Percentiles rank a stretch among this genome's conserved stretches.
phyloP scores from a whole-genome alignment of 2,329 filamentous ascomycete species.

The Albophoma yamanashiensis region DNA sequence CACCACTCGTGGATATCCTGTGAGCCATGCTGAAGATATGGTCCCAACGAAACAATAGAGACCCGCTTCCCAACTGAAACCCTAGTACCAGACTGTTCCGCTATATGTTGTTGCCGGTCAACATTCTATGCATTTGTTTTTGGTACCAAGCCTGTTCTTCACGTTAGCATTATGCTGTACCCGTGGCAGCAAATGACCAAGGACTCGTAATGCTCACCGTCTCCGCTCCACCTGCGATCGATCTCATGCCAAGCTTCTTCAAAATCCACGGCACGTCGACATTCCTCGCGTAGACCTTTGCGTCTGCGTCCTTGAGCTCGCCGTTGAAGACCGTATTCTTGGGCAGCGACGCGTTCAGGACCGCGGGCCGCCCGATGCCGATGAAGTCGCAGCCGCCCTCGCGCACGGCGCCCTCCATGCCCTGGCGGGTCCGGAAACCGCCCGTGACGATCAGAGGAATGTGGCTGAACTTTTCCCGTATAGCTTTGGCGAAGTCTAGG shows the following conservation, averaged over 20 bases:
- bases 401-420: constrained; percentile 28
- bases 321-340: constrained; percentile 22
- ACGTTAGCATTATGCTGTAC: background rate
- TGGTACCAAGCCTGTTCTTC: background rate
- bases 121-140: background rate
- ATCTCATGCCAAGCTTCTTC: constrained; percentile 10
- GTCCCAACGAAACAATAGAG: background rate
- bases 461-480: constrained; percentile 31
- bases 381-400: constrained; percentile 29
- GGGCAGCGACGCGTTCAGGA: constrained; percentile 26
- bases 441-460: constrained; percentile 48
- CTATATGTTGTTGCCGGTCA: background rate
- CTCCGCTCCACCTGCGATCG: constrained; percentile 6
- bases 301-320: constrained; percentile 21
- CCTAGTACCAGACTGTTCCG: no score
- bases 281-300: constrained; percentile 17
- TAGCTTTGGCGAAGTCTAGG: constrained; percentile 49
- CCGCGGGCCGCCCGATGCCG: constrained; percentile 27
- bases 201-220: constrained; percentile 3
- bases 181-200: no score
- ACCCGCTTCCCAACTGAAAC: background rate
- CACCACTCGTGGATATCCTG: no score
- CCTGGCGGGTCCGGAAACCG: constrained; percentile 42
- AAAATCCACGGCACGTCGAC: constrained; percentile 11
- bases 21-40: no score